Percentiles rank a stretch among this genome's conserved stretches.
Conservation (phyloP, 1,139 yeast genomes). For the Spathaspora sp. region DNA sequence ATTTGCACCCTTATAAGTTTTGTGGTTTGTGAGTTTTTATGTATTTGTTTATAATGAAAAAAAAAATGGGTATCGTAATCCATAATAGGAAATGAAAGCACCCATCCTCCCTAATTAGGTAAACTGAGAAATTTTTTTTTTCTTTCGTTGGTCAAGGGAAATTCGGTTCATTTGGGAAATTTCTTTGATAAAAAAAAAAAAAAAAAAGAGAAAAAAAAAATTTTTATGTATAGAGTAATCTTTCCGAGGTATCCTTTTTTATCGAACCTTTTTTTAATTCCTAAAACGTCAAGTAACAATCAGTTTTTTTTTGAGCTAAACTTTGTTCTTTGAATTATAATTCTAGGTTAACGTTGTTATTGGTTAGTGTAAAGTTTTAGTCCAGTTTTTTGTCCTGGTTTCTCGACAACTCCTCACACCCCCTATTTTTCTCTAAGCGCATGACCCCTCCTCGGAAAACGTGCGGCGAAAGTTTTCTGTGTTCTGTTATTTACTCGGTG, state of each 20-base stretch:
- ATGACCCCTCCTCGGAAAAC: not conserved
- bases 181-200: not conserved
- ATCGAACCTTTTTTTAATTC: not conserved
- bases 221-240: not conserved
- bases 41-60: slow-evolving; percentile 1
- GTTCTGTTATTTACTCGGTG: not conserved
- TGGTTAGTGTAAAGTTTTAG: not conserved
- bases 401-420: not conserved
- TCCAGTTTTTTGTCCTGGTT: not conserved
- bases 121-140: slow-evolving; percentile 1
- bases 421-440: not conserved
- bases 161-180: not conserved
- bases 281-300: not conserved
- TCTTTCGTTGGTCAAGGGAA: not conserved
- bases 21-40: slow-evolving; percentile 1
- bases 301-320: not conserved
- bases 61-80: slow-evolving; percentile 3
- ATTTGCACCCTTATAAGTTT: slow-evolving; percentile 1
- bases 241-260: not conserved
- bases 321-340: too few relatives aligned
- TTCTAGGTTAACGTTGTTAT: too few relatives aligned
- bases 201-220: not conserved
- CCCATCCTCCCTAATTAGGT: slow-evolving; percentile 2
- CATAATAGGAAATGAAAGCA: slow-evolving; percentile 6
- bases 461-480: not conserved